These are phyloP conservation scores for Meira miltonrushii DNA, from an alignment of 1,284 basidiomycete species.

Conservation along the genomic window DNA sequence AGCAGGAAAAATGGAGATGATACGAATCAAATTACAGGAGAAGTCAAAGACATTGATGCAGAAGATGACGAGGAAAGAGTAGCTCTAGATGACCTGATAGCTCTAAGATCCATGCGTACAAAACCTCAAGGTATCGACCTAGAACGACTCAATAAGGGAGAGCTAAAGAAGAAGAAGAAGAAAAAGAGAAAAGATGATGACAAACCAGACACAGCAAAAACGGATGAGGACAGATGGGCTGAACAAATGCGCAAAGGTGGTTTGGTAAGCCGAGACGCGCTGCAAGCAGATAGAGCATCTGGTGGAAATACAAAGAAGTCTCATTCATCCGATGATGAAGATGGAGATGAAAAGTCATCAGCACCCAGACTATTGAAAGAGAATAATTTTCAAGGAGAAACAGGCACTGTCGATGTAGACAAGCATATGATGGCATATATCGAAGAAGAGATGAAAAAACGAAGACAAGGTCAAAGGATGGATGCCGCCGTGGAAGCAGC, in stretches of 20 bases:
- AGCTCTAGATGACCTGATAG: slow-evolving; percentile 63
- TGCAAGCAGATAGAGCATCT: background rate
- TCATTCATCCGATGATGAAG: slow-evolving; percentile 20
- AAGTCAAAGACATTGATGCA: no score
- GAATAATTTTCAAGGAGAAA: slow-evolving; percentile 95
- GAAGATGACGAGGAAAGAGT: background rate
- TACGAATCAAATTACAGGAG: no score
- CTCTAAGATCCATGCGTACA: slow-evolving; percentile 69
- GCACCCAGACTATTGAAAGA: slow-evolving; percentile 61
- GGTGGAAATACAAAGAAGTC: slow-evolving; percentile 55
- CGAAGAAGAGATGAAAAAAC: slow-evolving; percentile 80
- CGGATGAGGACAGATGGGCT: slow-evolving; percentile 17
- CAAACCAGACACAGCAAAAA: slow-evolving; percentile 14
- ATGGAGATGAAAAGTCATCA: background rate
- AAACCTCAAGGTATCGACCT: slow-evolving; percentile 78
- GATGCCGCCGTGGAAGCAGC: background rate
- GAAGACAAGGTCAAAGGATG: slow-evolving; percentile 47
- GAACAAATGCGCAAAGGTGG: slow-evolving; percentile 29
- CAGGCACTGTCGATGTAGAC: slow-evolving; percentile 89
- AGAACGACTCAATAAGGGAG: slow-evolving; percentile 75
- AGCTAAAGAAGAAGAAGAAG: slow-evolving; percentile 67
- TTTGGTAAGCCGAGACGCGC: slow-evolving; percentile 14
- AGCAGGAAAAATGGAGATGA: no score
- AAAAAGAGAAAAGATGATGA: slow-evolving; percentile 45
- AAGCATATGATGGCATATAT: slow-evolving; percentile 99